Base-by-base conservation (phyloP, 2,329 filamentous ascomycete genomes). In the Pyricularia sp. region DNA sequence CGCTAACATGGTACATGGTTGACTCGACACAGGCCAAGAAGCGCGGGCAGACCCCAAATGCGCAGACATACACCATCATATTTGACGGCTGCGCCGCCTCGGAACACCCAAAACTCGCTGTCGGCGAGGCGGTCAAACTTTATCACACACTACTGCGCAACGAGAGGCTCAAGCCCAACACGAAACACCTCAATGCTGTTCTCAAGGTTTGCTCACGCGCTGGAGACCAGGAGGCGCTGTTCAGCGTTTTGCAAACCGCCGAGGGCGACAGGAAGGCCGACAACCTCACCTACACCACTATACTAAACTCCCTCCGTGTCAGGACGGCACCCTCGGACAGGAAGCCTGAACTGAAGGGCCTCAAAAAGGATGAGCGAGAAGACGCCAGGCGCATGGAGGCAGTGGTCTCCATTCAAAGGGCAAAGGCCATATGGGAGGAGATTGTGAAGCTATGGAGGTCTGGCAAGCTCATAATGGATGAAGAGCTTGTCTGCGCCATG, bases 111-210 rank as follows among this genome's bases (percentile, higher is more conserved):
- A 81, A 85, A 63, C 77, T 86, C 33, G 88, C 88, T 66, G 84
- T 95, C 6, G 78, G 83, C 69, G 89, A 91, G 72, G 92, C 93
- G 0, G 78, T 94, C 64, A 86, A 86, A 70, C 83, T 97, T 67
- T 98, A 96, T 81, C 86, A 92, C 72, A 88, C 88, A 68, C 91
- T 98, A 80, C 83, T 85, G 58, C 84, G 83, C 4, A 84, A 87
- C 50, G 88, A 86, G 0, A 82, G 84, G 9, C 82, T 96, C 67
- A 84, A 88, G 72, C 90, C 92, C 20, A 92, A 89, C 72, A 90
- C 90, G 50, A 91, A 92, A 69, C 95, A 98, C 75, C 88, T 92
- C 71, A 99, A 99, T 76, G 92, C 94, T 11, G 87, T 93, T n/a
- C 81, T 99, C 64, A 88, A 89, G 70, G 91, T 95, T 10, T 98